These are phyloP conservation scores for Ophiosphaerella narmari DNA, from an alignment of 2,329 filamentous ascomycete species.

Conservation along the genomic window DNA sequence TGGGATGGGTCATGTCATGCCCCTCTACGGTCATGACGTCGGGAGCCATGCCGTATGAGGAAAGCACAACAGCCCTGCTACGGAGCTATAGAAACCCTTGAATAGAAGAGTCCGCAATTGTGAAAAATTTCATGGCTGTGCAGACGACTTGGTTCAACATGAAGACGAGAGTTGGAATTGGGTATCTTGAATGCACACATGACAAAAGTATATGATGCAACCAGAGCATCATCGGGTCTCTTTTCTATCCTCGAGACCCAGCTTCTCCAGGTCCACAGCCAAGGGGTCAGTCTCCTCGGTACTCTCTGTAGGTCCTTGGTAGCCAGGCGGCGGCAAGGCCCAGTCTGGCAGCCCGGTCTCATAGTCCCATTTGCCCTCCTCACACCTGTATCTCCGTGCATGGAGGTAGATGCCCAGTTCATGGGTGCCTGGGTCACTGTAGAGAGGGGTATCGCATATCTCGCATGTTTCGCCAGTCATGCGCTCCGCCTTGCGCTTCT, in stretches of 20 bases:
- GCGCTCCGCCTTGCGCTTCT: conserved; percentile 89
- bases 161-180: not conserved
- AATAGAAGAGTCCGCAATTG: no score
- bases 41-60: conserved; percentile 18
- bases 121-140: not conserved
- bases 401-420: conserved; percentile 94
- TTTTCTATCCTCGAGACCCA: conserved; percentile 42
- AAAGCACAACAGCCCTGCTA: conserved; percentile 15
- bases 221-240: not conserved
- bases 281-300: conserved; percentile 55
- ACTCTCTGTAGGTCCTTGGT: conserved; percentile 72
- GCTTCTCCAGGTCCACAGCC: conserved; percentile 49
- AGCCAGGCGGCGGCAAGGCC: conserved; percentile 79
- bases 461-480: conserved; percentile 85
- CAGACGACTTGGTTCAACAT: no score
- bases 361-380: conserved; percentile 83
- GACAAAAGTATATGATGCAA: not conserved
- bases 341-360: conserved; percentile 81
- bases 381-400: conserved; percentile 85
- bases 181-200: conserved; percentile 3
- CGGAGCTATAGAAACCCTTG: not conserved
- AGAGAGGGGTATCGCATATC: conserved; percentile 83
- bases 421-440: conserved; percentile 87
- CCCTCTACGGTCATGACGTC: conserved; percentile 22
- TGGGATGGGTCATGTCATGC: not conserved